These are phyloP conservation scores for Parsonsia alboflavescens DNA, from an alignment of 257 asterid species.

Conservation along the genomic window DNA sequence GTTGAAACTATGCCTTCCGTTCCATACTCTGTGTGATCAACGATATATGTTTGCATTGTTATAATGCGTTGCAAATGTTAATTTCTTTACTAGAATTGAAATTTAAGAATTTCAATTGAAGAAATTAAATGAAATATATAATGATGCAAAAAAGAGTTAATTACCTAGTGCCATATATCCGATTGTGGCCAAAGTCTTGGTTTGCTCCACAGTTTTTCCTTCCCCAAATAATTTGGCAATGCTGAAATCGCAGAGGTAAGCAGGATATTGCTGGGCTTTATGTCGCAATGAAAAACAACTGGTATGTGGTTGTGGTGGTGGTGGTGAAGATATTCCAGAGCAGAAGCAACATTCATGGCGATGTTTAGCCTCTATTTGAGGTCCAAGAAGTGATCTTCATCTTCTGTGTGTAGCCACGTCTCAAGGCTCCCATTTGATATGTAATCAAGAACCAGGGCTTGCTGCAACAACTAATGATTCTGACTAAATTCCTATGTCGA, in stretches of 20 bases:
- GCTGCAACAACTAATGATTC: conserved; percentile 33
- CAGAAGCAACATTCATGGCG: conserved; percentile 13
- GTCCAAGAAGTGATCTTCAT: neutral
- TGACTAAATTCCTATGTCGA: conserved; percentile 41
- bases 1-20: conserved; percentile 10
- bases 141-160: no score
- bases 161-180: conserved; percentile 25
- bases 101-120: neutral
- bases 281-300: conserved; percentile 16
- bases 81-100: no score
- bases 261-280: conserved; percentile 21
- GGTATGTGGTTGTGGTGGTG: conserved; percentile 5
- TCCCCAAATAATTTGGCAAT: conserved; percentile 16
- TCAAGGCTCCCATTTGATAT: conserved; percentile 26
- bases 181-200: conserved; percentile 21
- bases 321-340: conserved; percentile 20
- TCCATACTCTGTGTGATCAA: conserved; percentile 22
- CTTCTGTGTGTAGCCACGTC: conserved; percentile 21
- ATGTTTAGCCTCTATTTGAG: conserved; percentile 14
- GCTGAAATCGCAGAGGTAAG: conserved; percentile 14
- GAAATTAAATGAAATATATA: neutral
- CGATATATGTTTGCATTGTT: no score
- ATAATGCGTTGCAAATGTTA: no score
- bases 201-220: conserved; percentile 13
- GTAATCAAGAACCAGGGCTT: conserved; percentile 23